Evolutionary conservation across 2,329 filamentous ascomycete genomes (phyloP).

Genomic region (Fusarium burgessii): DNA sequence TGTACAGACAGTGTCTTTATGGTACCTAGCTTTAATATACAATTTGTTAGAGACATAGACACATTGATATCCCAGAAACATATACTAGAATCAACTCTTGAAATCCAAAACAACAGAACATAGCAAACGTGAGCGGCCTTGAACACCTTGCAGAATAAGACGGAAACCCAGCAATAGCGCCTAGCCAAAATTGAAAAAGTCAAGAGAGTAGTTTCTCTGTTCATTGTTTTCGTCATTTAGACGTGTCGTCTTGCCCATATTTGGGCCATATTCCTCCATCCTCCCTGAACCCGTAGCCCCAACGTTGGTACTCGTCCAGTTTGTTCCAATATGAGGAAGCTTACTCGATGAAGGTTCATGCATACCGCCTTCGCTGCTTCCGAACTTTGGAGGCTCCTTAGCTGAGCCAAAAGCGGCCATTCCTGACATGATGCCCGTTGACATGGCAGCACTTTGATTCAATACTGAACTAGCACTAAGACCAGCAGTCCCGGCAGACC

Average conservation of each 20-base stretch:
- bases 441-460: slow-evolving; percentile 43
- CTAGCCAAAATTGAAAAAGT: slow-evolving; percentile 54
- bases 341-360: background rate
- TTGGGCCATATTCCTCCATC: slow-evolving; percentile 50
- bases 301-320: slow-evolving; percentile 27
- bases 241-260: slow-evolving; percentile 44
- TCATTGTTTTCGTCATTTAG: slow-evolving; percentile 26
- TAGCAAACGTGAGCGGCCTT: background rate
- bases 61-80: background rate
- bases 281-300: slow-evolving; percentile 48
- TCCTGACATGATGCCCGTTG: slow-evolving; percentile 43
- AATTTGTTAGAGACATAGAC: background rate
- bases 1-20: background rate
- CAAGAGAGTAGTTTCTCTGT: slow-evolving; percentile 53
- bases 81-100: background rate
- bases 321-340: slow-evolving; percentile 14
- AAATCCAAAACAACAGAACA: background rate
- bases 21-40: background rate
- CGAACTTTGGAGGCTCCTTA: slow-evolving; percentile 22
- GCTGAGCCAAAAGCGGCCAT: slow-evolving; percentile 20
- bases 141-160: slow-evolving; percentile 23
- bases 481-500: slow-evolving; percentile 46
- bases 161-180: background rate
- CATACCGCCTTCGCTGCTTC: background rate
- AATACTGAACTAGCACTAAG: slow-evolving; percentile 48